Base-by-base conservation (phyloP, 75 land plant genomes). In the Pinus albicaulis region DNA sequence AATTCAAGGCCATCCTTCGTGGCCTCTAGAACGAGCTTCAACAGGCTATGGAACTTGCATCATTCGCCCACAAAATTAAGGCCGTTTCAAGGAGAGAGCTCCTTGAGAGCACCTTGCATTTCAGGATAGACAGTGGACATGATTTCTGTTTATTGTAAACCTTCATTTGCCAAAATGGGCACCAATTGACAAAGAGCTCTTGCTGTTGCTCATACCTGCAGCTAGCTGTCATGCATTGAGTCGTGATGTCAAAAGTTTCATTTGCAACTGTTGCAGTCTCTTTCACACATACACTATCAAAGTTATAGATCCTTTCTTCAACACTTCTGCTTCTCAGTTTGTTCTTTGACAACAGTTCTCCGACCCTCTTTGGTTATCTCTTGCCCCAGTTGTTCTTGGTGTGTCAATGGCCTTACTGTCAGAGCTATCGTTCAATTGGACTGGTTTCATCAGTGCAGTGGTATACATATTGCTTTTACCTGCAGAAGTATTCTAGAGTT, bases 51-150 rank as follows among this genome's bases (percentile, higher is more conserved):
- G 41, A 38, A 38, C 41, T 4, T 0, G 6, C 41, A 38, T 5
- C 41, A 38, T 38, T 0, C 5, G 5, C 41, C 41, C 41, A 38
- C 41, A 31, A 38, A 38, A 38, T 38, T 38, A 38, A 38, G 41
- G 41, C 41, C 5, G 41, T 6, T 6, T 38, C 41, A 38, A 44
- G 99, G 31, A 31, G 94, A 55, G 85, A 85, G 74, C 79, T 59
- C n/a, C 63, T 96, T 57, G 94, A 55, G 85, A 85, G 74, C 79
- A 59, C n/a, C 63, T 96, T 57, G 79, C 71, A 17, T 85, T 93
- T 66, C 94, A 90, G 76, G 94, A 88, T 81, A 94, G 96, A 63
- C 93, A 96, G 72, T 86, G 24, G 92, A 95, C 63, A 74, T 92
- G 4, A 78, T 93, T 44, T 95, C 93, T 38, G 41, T 38, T 38